phyloP scores from a whole-genome alignment of 1,284 basidiomycete genomes.

The Cutaneotrichosporon spelunceum region DNA sequence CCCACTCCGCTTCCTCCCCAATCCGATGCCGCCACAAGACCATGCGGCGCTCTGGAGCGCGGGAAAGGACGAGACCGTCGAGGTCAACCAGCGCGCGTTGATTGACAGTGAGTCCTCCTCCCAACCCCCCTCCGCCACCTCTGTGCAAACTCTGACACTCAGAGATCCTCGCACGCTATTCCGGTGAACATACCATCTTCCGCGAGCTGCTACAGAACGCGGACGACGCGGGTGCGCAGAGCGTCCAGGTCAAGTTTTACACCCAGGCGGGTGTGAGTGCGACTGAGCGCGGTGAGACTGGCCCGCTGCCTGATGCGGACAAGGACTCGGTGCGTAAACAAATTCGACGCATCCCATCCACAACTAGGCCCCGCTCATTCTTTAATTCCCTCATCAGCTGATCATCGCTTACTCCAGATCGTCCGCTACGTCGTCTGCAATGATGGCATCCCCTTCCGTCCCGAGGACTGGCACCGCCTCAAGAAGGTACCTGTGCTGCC shows the following conservation, averaged over 20 bases:
- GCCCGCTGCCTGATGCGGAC: slow-evolving; percentile 59
- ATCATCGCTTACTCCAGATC: slow-evolving; percentile 37
- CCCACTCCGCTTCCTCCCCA: neutral
- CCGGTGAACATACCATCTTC: slow-evolving; percentile 88
- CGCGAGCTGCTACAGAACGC: slow-evolving; percentile 92
- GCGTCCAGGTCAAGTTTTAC: slow-evolving; percentile 78
- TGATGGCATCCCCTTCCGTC: slow-evolving; percentile 72
- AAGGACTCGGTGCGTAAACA: slow-evolving; percentile 55
- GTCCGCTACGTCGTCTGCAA: slow-evolving; percentile 67
- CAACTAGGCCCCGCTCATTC: neutral
- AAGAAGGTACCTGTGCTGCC: slow-evolving; percentile 58
- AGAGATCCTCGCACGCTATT: slow-evolving; percentile 83
- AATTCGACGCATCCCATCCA: too few species aligned
- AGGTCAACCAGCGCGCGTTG: slow-evolving; percentile 91
- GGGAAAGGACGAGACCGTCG: slow-evolving; percentile 56
- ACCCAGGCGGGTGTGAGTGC: slow-evolving; percentile 59
- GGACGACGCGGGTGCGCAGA: slow-evolving; percentile 78
- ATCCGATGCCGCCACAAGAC: slow-evolving; percentile 10
- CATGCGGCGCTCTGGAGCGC: slow-evolving; percentile 42
- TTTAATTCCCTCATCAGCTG: neutral
- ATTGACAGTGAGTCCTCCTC: slow-evolving; percentile 65
- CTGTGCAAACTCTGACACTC: neutral
- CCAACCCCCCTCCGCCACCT: neutral
- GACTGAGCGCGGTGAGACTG: slow-evolving; percentile 44
- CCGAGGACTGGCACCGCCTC: slow-evolving; percentile 78